A percentile compares a stretch with the other conserved stretches of the same genome.
These are phyloP conservation scores for Funneliformis mosseae DNA, from an alignment of 192 early-diverging fungal species.

Conservation along the genomic window DNA sequence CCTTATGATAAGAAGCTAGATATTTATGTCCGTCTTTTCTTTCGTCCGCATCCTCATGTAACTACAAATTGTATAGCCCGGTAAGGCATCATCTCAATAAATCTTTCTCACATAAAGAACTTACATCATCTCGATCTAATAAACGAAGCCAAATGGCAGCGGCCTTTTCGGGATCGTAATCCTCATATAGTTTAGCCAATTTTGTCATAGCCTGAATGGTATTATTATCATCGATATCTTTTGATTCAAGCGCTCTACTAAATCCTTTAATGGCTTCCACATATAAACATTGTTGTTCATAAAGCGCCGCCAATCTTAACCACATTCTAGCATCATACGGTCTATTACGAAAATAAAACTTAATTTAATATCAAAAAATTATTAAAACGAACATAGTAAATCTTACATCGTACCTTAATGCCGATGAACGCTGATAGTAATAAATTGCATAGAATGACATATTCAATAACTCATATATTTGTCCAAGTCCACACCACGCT, in stretches of 20 bases:
- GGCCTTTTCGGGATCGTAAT: neutral
- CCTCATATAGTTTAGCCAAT: constrained; percentile 43
- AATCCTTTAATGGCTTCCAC: constrained; percentile 74
- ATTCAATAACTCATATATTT: constrained; percentile 84
- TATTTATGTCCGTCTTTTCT: neutral
- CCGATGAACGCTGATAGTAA: constrained; percentile 78
- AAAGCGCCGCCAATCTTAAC: constrained; percentile 75
- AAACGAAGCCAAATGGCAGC: neutral
- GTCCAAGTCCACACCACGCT: constrained; percentile 92
- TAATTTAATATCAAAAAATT: neutral
- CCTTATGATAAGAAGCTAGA: neutral
- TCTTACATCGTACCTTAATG: constrained; percentile 49
- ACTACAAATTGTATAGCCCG: neutral
- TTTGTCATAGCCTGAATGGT: constrained; percentile 51
- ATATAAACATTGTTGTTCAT: constrained; percentile 57
- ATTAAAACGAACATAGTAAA: neutral
- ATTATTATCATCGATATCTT: constrained; percentile 53
- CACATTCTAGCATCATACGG: constrained; percentile 89
- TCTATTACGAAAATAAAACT: constrained; percentile 35
- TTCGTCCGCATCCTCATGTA: neutral
- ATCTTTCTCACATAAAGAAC: neutral
- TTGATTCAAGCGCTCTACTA: constrained; percentile 67
- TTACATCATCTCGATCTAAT: neutral
- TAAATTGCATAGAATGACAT: constrained; percentile 80
- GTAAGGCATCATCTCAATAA: neutral